A percentile compares a stretch with the other conserved stretches of the same genome.
phyloP scores from a whole-genome alignment of 1,284 basidiomycete species.

The Microbotryum saponariae region DNA sequence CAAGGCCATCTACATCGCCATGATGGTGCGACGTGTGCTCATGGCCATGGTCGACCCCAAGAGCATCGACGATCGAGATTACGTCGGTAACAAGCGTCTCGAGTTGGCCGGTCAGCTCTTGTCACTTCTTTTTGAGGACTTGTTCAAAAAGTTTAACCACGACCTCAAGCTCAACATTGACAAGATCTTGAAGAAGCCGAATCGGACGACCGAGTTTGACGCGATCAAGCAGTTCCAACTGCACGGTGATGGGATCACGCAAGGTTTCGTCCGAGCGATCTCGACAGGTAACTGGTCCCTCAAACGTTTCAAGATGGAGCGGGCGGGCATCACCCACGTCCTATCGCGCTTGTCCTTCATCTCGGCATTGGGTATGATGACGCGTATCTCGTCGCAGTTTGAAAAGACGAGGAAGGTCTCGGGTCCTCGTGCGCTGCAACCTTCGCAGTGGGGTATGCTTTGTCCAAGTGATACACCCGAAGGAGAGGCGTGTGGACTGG shows the following conservation, averaged over 20 bases:
- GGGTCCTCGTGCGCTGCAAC: constrained; percentile 92
- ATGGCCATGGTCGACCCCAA: constrained; percentile 95
- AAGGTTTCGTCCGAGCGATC: constrained; percentile 94
- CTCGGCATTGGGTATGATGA: constrained; percentile 99
- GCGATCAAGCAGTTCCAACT: constrained; percentile 91
- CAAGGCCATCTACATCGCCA: constrained; percentile 95
- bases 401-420: constrained; percentile 99
- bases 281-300: constrained; percentile 99
- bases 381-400: constrained; percentile 95
- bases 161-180: constrained; percentile 95
- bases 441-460: constrained; percentile 98
- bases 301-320: constrained; percentile 99
- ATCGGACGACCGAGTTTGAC: constrained; percentile 90
- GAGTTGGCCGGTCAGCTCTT: constrained; percentile 98
- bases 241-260: constrained; percentile 76
- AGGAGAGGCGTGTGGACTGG: constrained; percentile 97
- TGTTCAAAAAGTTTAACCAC: constrained; percentile 98
- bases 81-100: constrained; percentile 97
- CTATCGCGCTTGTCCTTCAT: constrained; percentile 92
- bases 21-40: constrained; percentile 92
- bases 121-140: constrained; percentile 90
- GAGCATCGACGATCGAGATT: constrained; percentile 97
- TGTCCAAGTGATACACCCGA: constrained; percentile 99
- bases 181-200: constrained; percentile 95
- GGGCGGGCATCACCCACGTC: constrained; percentile 97